These are phyloP conservation scores for Moesziomyces sp. DNA, from an alignment of 1,284 basidiomycete species.

Conservation along the genomic window DNA sequence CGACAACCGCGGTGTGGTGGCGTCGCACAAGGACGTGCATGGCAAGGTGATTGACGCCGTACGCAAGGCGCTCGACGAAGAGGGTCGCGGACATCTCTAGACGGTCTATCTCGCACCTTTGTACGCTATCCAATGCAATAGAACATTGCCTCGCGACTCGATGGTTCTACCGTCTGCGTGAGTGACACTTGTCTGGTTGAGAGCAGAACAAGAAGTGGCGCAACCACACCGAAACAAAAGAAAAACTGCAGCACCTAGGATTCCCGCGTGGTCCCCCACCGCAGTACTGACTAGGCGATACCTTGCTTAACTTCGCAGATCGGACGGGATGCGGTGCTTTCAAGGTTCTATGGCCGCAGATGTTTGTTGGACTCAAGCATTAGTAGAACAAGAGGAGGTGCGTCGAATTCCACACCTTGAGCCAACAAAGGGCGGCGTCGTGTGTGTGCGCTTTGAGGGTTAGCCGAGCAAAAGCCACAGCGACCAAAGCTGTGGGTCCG, in stretches of 20 bases:
- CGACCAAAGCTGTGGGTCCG: no score
- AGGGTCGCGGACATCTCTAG: constrained; percentile 63
- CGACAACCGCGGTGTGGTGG: constrained; percentile 88
- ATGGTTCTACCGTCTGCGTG: no score
- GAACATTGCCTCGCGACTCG: no score
- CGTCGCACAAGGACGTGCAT: constrained; percentile 77
- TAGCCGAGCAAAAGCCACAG: no score
- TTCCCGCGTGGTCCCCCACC: constrained; percentile 85
- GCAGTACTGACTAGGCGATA: constrained; percentile 83
- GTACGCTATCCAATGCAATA: no score
- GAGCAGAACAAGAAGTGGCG: no score
- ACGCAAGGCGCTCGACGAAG: constrained; percentile 74
- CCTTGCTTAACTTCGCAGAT: constrained; percentile 83
- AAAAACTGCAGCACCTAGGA: constrained; percentile 81
- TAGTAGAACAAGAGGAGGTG: no score
- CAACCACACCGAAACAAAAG: constrained; percentile 1
- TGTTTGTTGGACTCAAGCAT: constrained; percentile 46
- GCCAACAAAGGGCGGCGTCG: no score
- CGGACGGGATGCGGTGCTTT: constrained; percentile 83
- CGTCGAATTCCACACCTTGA: no score
- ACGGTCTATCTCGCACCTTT: not conserved
- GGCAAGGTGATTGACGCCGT: constrained; percentile 79
- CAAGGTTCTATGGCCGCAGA: constrained; percentile 81
- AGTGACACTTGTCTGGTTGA: no score
- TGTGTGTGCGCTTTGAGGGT: no score